phyloP scores from a whole-genome alignment of 148 eudicot species.

The Nyssa sinensis region DNA sequence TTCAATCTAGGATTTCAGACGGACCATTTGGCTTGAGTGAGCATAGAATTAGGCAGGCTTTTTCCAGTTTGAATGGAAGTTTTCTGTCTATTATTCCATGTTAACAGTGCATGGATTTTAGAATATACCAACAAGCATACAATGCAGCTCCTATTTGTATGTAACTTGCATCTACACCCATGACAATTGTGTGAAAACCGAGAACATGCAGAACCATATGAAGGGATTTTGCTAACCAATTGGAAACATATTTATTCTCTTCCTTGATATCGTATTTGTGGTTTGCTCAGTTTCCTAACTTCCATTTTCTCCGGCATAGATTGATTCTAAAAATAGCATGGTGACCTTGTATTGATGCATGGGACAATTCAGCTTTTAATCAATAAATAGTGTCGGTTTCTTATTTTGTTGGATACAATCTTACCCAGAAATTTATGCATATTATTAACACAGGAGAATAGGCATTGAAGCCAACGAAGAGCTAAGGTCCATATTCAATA shows the following conservation, averaged over 20 bases:
- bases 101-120: neutral
- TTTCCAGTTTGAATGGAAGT: neutral
- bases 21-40: no score
- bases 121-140: neutral
- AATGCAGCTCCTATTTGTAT: neutral
- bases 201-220: no score
- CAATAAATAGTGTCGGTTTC: neutral
- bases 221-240: no score
- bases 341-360: neutral
- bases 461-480: constrained; percentile 93
- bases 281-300: neutral
- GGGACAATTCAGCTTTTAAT: neutral
- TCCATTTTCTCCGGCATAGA: neutral
- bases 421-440: neutral
- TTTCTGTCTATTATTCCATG: neutral
- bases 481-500: constrained; percentile 76
- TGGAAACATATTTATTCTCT: neutral
- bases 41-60: no score
- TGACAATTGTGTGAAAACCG: neutral
- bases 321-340: no score
- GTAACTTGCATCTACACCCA: neutral
- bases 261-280: neutral
- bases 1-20: neutral
- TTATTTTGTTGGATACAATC: constrained; percentile 1
- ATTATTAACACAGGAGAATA: constrained; percentile 54